Base-by-base conservation (phyloP, 306 rosid genomes). In the Hylodesmum podocarpum region DNA sequence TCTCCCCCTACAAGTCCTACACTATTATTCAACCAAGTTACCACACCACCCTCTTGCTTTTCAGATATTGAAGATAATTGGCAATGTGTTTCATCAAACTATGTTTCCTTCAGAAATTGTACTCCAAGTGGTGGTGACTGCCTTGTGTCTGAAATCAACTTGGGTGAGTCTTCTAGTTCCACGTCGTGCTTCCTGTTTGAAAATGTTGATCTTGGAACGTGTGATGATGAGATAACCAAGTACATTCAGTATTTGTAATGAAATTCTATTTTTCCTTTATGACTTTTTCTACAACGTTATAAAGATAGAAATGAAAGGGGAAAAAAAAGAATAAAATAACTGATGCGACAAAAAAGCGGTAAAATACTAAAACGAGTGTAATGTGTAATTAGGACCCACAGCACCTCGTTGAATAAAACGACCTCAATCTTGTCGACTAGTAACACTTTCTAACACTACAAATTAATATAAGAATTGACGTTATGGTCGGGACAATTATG, bases 21-120 rank as follows among this genome's bases (percentile, higher is more conserved):
- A 13, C 21, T 40, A 14, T 19, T 64, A 5, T 64, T 39, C 70
- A 63, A 63, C 10, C 70, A 63, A 11, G 70, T 43, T 21, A 8
- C 40, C 15, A 74, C 50, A 46, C 71, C 50, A 46, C 71, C 71
- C 10, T 29, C 49, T 7, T 44, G 49, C 70, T 75, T 75, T 44
- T 62, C 70, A 21, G 79, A 62, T 10, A 25, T 54, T 57, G 43
- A 39, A 24, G 55, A 73, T 64, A 76, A 22, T 13, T 76, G 79
- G 72, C 79, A 31, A 8, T 33, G 51, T 5, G 50, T 66, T 44
- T 75, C 80, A 33, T 46, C 61, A 16, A 21, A 29, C 24, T 18
- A 29, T 8, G 50, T 43, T 28, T 62, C 79, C 18, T 75, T 75
- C 39, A 54, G 39, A 31, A 19, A 33, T 13, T 59, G 33, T 74